Percentiles rank a stretch among this genome's conserved stretches.
phyloP scores from a whole-genome alignment of 75 land plant genomes.

The Sequoia sempervirens region DNA sequence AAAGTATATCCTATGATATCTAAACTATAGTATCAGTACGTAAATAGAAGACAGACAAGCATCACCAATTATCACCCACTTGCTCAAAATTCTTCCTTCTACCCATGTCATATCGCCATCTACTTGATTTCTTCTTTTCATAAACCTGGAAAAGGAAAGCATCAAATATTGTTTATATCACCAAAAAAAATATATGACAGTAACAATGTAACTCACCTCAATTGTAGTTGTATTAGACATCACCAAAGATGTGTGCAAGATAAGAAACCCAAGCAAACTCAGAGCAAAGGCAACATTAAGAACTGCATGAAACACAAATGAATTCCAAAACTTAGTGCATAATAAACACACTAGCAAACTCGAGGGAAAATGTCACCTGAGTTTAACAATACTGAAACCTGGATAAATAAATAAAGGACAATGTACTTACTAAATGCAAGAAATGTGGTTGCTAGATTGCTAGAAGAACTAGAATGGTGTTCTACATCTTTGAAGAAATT shows the following conservation, averaged over 20 bases:
- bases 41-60: background rate
- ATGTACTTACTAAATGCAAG: slow-evolving; percentile 61
- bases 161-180: background rate
- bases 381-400: background rate
- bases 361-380: background rate
- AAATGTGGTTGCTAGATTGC: slow-evolving; percentile 57
- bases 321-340: slow-evolving; percentile 11
- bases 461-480: slow-evolving; percentile 38
- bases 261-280: slow-evolving; percentile 73
- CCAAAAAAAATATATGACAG: background rate
- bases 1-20: background rate
- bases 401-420: background rate
- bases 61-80: slow-evolving; percentile 7
- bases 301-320: slow-evolving; percentile 47
- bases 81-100: slow-evolving; percentile 28
- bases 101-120: slow-evolving; percentile 40
- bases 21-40: background rate
- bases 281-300: slow-evolving; percentile 75
- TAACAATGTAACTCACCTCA: slow-evolving; percentile 45
- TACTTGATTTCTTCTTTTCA: slow-evolving; percentile 22
- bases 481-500: slow-evolving; percentile 45
- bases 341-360: background rate
- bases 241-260: slow-evolving; percentile 70
- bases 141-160: slow-evolving; percentile 18
- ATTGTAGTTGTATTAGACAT: slow-evolving; percentile 68